Evolutionary conservation across 2,329 filamentous ascomycete genomes (phyloP).

Genomic region (Arthrobotrys musiformis): DNA sequence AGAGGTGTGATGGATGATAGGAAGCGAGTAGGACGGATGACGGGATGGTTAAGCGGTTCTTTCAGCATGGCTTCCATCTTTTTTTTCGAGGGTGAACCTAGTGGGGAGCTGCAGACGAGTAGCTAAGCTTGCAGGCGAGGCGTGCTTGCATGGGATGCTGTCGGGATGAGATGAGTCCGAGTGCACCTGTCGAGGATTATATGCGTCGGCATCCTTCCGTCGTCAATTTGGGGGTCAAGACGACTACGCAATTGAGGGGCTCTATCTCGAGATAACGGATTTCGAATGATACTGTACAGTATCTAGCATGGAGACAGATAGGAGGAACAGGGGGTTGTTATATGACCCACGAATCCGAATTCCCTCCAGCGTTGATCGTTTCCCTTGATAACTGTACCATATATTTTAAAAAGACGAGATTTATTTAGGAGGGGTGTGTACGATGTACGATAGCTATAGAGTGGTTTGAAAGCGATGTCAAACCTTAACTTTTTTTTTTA

Average conservation of each 20-base stretch:
- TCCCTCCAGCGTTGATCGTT: background rate
- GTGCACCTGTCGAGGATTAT: constrained; percentile 12
- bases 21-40: constrained; percentile 51
- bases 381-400: constrained; percentile 12
- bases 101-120: constrained; percentile 29
- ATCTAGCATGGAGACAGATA: background rate
- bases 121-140: constrained; percentile 35
- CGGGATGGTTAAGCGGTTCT: constrained; percentile 47
- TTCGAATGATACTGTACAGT: background rate
- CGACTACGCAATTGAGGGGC: background rate
- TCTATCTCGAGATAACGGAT: background rate
- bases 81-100: constrained; percentile 32
- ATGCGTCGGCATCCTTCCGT: constrained; percentile 44
- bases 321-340: background rate
- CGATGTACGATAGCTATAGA: constrained; percentile 1
- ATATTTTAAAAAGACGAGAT: background rate
- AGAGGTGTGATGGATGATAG: constrained; percentile 10
- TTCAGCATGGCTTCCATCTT: constrained; percentile 39
- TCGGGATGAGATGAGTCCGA: constrained; percentile 17
- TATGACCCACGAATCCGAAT: background rate
- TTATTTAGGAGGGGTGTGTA: constrained; percentile 2
- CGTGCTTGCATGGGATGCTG: constrained; percentile 40
- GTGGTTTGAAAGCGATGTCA: constrained; percentile 10
- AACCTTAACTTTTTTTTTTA: background rate
- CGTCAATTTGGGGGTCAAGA: background rate